Conservation (phyloP, 345 rosid species). For the Trapa incisa region DNA sequence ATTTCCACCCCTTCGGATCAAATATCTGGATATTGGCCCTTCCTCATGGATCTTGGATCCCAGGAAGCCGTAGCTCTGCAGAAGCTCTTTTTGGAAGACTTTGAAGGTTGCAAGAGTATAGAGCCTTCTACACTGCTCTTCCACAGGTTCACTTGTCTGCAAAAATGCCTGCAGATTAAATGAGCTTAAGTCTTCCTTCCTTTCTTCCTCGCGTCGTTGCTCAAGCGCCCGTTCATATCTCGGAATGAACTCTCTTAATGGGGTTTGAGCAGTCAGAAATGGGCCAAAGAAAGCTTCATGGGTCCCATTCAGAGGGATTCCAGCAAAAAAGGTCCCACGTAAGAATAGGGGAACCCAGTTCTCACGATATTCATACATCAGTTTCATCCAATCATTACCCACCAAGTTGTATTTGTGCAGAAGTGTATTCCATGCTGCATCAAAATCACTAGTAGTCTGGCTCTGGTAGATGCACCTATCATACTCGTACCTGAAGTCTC, state of each 20-base stretch:
- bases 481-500: conserved; percentile 50
- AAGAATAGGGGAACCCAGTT: conserved; percentile 72
- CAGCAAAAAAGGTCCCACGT: conserved; percentile 61
- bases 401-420: conserved; percentile 46
- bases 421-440: conserved; percentile 48
- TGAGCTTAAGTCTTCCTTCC: conserved; percentile 69
- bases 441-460: conserved; percentile 52
- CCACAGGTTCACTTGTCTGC: conserved; percentile 71
- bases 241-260: conserved; percentile 45
- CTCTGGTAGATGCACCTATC: conserved; percentile 62
- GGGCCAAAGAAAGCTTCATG: conserved; percentile 52
- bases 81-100: conserved; percentile 67
- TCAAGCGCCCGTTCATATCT: conserved; percentile 56
- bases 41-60: conserved; percentile 65
- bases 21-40: conserved; percentile 54
- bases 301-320: conserved; percentile 46
- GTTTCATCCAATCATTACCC: conserved; percentile 63
- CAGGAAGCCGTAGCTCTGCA: conserved; percentile 48
- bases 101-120: conserved; percentile 63
- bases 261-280: conserved; percentile 39
- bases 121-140: conserved; percentile 71
- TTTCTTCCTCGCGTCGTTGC: conserved; percentile 64
- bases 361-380: conserved; percentile 56
- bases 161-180: conserved; percentile 52
- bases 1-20: conserved; percentile 48